Evolutionary conservation across 164 flowering plant species (phyloP).

Genomic region (Kalanchoe fedtschenkoi): DNA sequence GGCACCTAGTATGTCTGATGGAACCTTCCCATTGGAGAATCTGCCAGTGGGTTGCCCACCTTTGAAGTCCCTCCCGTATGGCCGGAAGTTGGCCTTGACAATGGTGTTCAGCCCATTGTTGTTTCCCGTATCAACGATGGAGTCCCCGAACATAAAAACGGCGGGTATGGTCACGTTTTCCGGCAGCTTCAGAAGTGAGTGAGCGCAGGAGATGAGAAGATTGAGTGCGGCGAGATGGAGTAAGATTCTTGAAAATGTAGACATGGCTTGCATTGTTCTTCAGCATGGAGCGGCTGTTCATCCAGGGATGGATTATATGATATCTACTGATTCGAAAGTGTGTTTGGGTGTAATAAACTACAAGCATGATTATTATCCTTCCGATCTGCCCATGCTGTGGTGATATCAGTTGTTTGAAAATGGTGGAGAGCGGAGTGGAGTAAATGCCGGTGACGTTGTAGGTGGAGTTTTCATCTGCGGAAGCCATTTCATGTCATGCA

Average conservation of each 20-base stretch:
- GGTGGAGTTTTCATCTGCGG: neutral
- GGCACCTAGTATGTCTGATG: neutral
- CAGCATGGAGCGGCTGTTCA: too few relatives aligned
- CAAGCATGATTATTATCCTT: too few relatives aligned
- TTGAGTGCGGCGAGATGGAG: neutral
- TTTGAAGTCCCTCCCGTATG: slow-evolving; percentile 3
- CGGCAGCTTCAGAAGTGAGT: slow-evolving; percentile 11
- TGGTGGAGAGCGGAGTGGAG: too few relatives aligned
- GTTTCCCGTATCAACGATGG: slow-evolving; percentile 1
- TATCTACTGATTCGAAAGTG: neutral
- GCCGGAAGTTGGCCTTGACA: slow-evolving; percentile 2
- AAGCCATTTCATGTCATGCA: neutral
- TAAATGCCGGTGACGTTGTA: neutral
- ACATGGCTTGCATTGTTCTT: neutral
- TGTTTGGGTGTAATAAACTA: neutral
- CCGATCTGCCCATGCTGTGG: too few relatives aligned
- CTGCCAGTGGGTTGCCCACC: slow-evolving; percentile 1
- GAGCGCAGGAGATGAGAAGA: neutral
- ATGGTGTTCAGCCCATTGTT: slow-evolving; percentile 1
- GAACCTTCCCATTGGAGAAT: slow-evolving; percentile 5
- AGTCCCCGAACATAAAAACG: slow-evolving; percentile 2
- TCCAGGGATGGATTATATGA: too few relatives aligned
- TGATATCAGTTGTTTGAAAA: too few relatives aligned
- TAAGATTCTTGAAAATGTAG: neutral
- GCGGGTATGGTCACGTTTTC: neutral